Percentiles rank a stretch among this genome's conserved stretches.
Conservation (phyloP, 192 early-diverging fungal species). For the Podila epigama region DNA sequence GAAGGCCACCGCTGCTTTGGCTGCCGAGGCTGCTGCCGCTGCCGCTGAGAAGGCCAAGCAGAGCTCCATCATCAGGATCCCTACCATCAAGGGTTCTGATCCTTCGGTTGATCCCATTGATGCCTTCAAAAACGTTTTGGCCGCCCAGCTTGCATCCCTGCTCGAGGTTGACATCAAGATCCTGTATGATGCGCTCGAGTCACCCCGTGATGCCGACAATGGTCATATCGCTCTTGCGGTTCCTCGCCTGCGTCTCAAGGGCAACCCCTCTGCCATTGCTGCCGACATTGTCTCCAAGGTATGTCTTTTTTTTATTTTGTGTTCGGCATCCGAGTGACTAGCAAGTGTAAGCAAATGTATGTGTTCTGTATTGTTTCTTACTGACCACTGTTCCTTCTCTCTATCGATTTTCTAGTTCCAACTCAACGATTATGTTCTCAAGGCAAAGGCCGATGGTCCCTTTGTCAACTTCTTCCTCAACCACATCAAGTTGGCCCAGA, state of each 20-base stretch:
- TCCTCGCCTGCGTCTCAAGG: conserved; percentile 71
- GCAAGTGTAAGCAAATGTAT: not conserved
- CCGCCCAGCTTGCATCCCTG: conserved; percentile 63
- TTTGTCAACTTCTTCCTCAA: conserved; percentile 82
- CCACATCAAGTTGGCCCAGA: conserved; percentile 58
- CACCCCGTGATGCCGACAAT: conserved; percentile 64
- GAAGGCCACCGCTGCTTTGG: conserved; percentile 19
- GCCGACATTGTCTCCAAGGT: conserved; percentile 67
- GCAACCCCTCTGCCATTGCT: conserved; percentile 72
- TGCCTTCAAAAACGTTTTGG: conserved; percentile 70
- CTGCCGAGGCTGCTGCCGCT: conserved; percentile 20
- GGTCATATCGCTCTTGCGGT: conserved; percentile 78
- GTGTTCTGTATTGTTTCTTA: not conserved
- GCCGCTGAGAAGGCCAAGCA: conserved; percentile 37
- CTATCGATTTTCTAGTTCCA: conserved; percentile 53
- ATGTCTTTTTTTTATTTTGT: not conserved
- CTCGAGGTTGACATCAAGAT: conserved; percentile 51
- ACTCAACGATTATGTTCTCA: conserved; percentile 61
- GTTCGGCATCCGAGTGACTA: no score
- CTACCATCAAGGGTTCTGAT: conserved; percentile 52
- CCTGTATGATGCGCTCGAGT: conserved; percentile 64
- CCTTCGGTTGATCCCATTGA: conserved; percentile 62
- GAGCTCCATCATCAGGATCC: conserved; percentile 27
- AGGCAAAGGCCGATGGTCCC: conserved; percentile 64
- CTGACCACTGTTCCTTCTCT: not conserved